Conservation (phyloP, 2,329 filamentous ascomycete genomes). For the Lithohypha guttulata region DNA sequence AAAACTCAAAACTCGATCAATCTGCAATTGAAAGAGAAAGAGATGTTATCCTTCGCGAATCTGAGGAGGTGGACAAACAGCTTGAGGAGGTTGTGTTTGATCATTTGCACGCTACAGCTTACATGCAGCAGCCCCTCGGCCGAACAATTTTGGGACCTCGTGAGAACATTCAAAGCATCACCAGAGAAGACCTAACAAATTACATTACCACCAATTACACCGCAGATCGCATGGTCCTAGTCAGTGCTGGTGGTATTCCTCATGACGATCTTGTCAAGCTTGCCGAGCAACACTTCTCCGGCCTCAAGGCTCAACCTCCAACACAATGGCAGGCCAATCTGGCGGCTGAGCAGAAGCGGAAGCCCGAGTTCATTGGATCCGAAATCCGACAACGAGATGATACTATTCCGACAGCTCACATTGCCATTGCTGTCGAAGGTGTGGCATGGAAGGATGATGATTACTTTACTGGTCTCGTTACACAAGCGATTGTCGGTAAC, state of each 20-base stretch:
- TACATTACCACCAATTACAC: conserved; percentile 99
- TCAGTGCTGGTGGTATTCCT: conserved; percentile 85
- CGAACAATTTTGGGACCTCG: conserved; percentile 95
- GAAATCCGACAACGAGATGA: conserved; percentile 94
- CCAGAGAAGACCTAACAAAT: conserved; percentile 75
- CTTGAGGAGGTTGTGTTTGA: conserved; percentile 99
- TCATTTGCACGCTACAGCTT: conserved; percentile 95
- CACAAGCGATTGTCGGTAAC: conserved; percentile 98
- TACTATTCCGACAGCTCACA: conserved; percentile 90
- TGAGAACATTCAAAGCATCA: conserved; percentile 96
- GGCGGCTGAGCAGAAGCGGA: conserved; percentile 66
- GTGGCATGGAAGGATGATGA: conserved; percentile 99
- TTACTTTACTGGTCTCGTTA: conserved; percentile 96
- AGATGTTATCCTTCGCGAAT: conserved; percentile 96
- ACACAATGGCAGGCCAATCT: conserved; percentile 61
- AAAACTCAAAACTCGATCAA: conserved; percentile 96
- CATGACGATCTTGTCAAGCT: conserved; percentile 91
- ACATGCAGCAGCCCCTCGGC: conserved; percentile 89
- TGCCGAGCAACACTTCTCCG: conserved; percentile 88
- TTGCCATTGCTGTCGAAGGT: conserved; percentile 96
- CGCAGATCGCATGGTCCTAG: conserved; percentile 97
- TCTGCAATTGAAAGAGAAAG: conserved; percentile 92
- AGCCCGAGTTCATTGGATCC: conserved; percentile 91
- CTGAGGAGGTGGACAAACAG: conserved; percentile 99
- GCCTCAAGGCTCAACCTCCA: conserved; percentile 63